Evolutionary conservation across 192 early-diverging fungal species (phyloP).

Genomic region (Backusella sp.): DNA sequence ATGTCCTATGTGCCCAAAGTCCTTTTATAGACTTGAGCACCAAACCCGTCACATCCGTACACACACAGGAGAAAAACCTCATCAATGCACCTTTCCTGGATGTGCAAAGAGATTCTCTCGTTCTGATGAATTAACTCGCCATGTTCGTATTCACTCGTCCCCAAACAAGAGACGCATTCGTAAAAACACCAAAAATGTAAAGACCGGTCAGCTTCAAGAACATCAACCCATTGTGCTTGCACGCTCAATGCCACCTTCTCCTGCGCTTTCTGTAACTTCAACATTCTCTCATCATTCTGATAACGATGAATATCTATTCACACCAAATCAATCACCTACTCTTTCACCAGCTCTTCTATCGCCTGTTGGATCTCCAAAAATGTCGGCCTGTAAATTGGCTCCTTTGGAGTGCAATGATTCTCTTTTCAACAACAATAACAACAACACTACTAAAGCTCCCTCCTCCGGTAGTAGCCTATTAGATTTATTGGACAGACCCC

Average conservation of each 20-base stretch:
- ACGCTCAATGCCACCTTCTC: slow-evolving; percentile 16
- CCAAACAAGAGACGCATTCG: slow-evolving; percentile 41
- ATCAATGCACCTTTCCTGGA: slow-evolving; percentile 62
- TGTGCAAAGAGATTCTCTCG: slow-evolving; percentile 86
- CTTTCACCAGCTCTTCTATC: slow-evolving; percentile 15
- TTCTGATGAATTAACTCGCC: slow-evolving; percentile 71
- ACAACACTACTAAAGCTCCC: background rate
- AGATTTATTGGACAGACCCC: slow-evolving; percentile 15
- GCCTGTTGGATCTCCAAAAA: slow-evolving; percentile 21
- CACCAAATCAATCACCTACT: slow-evolving; percentile 17
- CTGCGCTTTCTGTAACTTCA: slow-evolving; percentile 13
- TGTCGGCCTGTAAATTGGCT: slow-evolving; percentile 17
- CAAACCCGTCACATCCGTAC: slow-evolving; percentile 84
- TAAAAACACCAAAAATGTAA: slow-evolving; percentile 7
- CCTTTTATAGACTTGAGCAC: slow-evolving; percentile 83
- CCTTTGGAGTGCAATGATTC: slow-evolving; percentile 22
- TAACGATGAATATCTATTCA: slow-evolving; percentile 20
- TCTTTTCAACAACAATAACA: background rate
- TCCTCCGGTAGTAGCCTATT: background rate
- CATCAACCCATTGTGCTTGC: background rate
- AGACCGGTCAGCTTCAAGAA: background rate
- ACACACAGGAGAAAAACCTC: slow-evolving; percentile 87
- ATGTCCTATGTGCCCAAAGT: slow-evolving; percentile 60
- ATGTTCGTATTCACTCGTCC: slow-evolving; percentile 50
- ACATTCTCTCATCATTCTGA: slow-evolving; percentile 16